Evolutionary conservation across 2,329 filamentous ascomycete species (phyloP), one percentile per base, ranked within the genome.

Genomic region (Colletotrichum simmondsii): DNA sequence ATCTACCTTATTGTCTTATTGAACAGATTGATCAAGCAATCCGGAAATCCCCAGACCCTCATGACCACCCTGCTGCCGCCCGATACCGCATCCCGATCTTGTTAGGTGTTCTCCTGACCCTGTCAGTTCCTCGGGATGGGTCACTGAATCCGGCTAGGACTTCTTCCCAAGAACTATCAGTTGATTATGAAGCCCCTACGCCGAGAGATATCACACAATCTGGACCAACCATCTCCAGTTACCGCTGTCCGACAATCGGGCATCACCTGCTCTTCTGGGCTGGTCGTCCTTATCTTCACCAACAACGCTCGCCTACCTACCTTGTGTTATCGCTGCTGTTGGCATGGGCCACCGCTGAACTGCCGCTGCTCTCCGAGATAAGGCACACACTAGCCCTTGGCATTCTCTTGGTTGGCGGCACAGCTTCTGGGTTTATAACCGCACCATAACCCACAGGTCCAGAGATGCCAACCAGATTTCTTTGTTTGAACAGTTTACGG

Each of bases 191-290:
- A 1, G 24, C 22, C 16, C 24, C 24, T 10, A 57, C 49, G 24
- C 57, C 69, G 14, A 68, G 59, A 68, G 54, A 72, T 60, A 69
- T 46, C 26, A 16, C 14, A 14, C 32, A n/a, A 42, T n/a, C 22
- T 24, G n/a, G 26, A 5, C 59, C 65, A 69, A 59, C 65, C 59
- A 69, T 24, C 35, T 46, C 10, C 53, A 54, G 35, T 14, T 28
- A n/a, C 37, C n/a, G 26, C 59, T 28, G 26, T 56, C 46, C 65
- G 14, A 42, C 28, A 7, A 46, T 24, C 7, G 46, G 66, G 22
- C 24, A 35, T 26, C 28, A 70, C 66, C 56, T 70, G 32, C 70
- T 70, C 14, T 64, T 70, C 59, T 49, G 37, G 66, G 70, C 24
- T 19, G 49, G 2, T n/a, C 49, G 12, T 30, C 56, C 54, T 70